Base-by-base conservation (phyloP, 495 filamentous ascomycete species). In the Podospora comata region DNA sequence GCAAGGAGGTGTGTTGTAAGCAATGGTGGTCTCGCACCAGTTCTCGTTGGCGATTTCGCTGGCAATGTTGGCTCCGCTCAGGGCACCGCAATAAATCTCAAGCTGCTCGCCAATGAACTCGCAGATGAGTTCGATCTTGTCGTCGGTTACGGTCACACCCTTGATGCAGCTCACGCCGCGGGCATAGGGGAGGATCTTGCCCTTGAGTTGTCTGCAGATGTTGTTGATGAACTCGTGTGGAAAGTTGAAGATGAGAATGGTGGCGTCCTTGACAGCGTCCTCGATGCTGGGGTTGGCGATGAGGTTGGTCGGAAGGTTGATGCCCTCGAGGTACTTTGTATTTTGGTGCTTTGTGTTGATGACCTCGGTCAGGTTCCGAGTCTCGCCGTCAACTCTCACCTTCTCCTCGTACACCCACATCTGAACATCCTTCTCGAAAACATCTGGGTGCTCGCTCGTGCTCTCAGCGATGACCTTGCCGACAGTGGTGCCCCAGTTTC, bases 361-460 rank as follows among this genome's bases (percentile, higher is more conserved):
- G 68, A 99, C 79, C 15, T 86, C 79, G 9, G 94, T 96, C 75
- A 99, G 87, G 77, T 96, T 97, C 76, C 92, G 91, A 2, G 89
- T 86, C 60, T 87, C 82, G 66, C 86, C 84, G 68, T 75, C 78
- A 15, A 75, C 73, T 15, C 70, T 86, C 55, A 94, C 88, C 60
- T 93, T 88, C 80, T 97, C 93, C 80, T 97, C 92, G 70, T 87
- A 95, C 74, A 97, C 94, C 92, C 92, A 98, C 94, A 99, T 98
- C 79, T 94, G 91, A 54, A 99, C 93, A 65, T 93, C 86, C 72
- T 88, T 80, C 70, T 97, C 89, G 76, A 98, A 99, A 59, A 96
- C 70, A 32, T 91, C 86, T 0, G 88, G 82, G 78, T 97, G 85
- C 70, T 83, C 87, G 65, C 83, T 83, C 26, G 92, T 89, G 80